Base-by-base conservation (phyloP, 208 protist genomes). In the Trypanosoma platydactyli region DNA sequence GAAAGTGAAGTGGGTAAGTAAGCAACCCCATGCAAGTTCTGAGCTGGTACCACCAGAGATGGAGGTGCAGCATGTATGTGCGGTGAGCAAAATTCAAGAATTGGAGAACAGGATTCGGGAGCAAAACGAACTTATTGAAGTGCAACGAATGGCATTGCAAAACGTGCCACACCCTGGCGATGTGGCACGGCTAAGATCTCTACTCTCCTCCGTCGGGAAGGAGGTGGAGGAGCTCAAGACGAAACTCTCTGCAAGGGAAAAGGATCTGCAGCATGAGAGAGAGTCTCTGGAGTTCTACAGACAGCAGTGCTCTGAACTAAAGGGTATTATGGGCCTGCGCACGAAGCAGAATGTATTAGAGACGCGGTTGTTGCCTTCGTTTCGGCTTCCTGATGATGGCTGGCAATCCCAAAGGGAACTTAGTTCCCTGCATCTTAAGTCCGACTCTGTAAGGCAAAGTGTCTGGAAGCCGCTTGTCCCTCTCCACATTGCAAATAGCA, bases 1-100 rank as follows among this genome's bases (percentile, higher is more conserved):
- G 35, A 63, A 81, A 24, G 84, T 74, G 5, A 86, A 85, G 62
- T 33, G 64, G 38, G 80, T 94, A 24, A 65, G 77, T 49, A 89
- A 89, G 58, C 79, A 79, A 50, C 71, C 81, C 2, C 63, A 69
- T 18, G 63, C 83, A 12, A 88, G 91, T 53, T 41, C 53, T 45
- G 71, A 88, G 42, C 54, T 86, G n/a, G 77, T 57, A 13, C 48
- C 50, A n/a, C 45, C 69, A 46, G 75, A 88, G 55, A 60, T 89
- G 20, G 54, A 78, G 16, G 38, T 68, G 30, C 72, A 85, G 51
- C 67, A 86, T 11, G 65, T 53, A 0, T 73, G 55, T 41, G 74
- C 82, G 13, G 52, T 83, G 29, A 64, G 80, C 48, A 77, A 71
- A n/a, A 82, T 86, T 53, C 51, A 49, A 16, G 50, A 73, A 44